Percentiles rank a stretch among this genome's conserved stretches.
Conservation (phyloP, 805 yeast species). For the Wickerhamia fluorescens region DNA sequence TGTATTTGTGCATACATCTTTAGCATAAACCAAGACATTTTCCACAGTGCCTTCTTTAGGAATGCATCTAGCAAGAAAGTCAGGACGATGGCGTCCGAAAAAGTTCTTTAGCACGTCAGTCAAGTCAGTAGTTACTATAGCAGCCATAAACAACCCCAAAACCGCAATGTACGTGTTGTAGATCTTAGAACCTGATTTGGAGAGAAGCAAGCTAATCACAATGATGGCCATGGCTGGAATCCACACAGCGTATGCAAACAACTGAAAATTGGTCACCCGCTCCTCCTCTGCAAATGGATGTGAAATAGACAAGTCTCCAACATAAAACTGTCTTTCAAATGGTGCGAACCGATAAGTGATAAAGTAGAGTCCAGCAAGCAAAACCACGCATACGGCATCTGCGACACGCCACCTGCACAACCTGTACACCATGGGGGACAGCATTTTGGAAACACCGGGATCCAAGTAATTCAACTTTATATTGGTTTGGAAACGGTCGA, state of each 20-base stretch:
- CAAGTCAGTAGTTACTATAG: constrained; percentile 23
- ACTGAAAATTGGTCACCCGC: constrained; percentile 22
- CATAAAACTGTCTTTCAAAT: constrained; percentile 27
- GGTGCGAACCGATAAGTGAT: constrained; percentile 21
- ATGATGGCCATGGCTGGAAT: constrained; percentile 18
- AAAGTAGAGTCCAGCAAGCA: constrained; percentile 16
- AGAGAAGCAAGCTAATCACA: constrained; percentile 20
- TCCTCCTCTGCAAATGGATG: constrained; percentile 30
- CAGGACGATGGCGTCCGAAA: constrained; percentile 26
- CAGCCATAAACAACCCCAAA: constrained; percentile 22
- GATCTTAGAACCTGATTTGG: constrained; percentile 45
- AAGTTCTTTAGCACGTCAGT: constrained; percentile 32
- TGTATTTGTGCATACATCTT: constrained; percentile 45
- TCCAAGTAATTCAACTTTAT: too few relatives aligned
- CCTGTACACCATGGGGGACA: neutral
- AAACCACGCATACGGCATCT: constrained; percentile 14
- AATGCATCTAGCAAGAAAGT: constrained; percentile 26
- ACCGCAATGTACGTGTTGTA: constrained; percentile 30
- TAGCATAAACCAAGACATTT: constrained; percentile 19
- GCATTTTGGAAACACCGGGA: neutral
- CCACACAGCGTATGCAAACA: constrained; percentile 20
- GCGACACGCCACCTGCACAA: constrained; percentile 21
- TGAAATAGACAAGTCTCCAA: constrained; percentile 25
- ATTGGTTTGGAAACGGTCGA: too few relatives aligned
- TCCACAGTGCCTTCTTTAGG: constrained; percentile 20